phyloP scores from a whole-genome alignment of 2,329 filamentous ascomycete species.

The Tricladium varicosporioides region DNA sequence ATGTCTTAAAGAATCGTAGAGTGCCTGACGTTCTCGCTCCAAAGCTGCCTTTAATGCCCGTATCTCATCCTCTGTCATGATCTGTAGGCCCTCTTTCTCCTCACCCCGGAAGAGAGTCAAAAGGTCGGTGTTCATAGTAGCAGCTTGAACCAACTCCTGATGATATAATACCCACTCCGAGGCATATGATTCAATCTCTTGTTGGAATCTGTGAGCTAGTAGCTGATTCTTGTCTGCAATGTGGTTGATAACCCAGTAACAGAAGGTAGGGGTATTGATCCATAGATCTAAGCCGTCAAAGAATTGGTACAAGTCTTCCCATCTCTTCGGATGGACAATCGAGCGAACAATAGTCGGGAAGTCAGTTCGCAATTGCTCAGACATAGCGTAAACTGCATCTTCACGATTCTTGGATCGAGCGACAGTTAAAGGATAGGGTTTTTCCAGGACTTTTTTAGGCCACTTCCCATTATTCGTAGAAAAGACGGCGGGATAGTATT shows the following conservation, averaged over 20 bases:
- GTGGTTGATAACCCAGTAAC: slow-evolving; percentile 28
- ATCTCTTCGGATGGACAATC: slow-evolving; percentile 14
- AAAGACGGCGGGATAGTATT: slow-evolving; percentile 18
- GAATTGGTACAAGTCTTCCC: slow-evolving; percentile 31
- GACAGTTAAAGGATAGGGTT: slow-evolving; percentile 8
- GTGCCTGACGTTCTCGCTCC: background rate
- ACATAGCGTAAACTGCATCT: slow-evolving; percentile 11
- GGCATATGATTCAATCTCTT: slow-evolving; percentile 20
- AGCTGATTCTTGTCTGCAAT: slow-evolving; percentile 18
- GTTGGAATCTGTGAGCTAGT: background rate
- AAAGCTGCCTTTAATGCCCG: background rate
- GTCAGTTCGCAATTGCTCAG: slow-evolving; percentile 6
- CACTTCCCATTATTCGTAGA: slow-evolving; percentile 19
- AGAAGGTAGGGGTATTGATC: slow-evolving; percentile 29
- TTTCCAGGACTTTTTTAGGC: slow-evolving; percentile 11
- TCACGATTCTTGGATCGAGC: slow-evolving; percentile 12
- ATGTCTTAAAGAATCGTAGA: background rate
- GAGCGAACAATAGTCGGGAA: slow-evolving; percentile 16
- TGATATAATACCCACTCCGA: slow-evolving; percentile 16
- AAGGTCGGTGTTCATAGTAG: background rate
- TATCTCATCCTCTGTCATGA: slow-evolving; percentile 2
- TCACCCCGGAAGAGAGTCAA: slow-evolving; percentile 9
- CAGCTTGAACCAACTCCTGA: background rate
- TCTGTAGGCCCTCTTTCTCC: slow-evolving; percentile 4
- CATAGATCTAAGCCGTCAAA: slow-evolving; percentile 35